These are phyloP conservation scores for Abrus precatorius DNA, from an alignment of 306 rosid genomes.

Conservation along the genomic window DNA sequence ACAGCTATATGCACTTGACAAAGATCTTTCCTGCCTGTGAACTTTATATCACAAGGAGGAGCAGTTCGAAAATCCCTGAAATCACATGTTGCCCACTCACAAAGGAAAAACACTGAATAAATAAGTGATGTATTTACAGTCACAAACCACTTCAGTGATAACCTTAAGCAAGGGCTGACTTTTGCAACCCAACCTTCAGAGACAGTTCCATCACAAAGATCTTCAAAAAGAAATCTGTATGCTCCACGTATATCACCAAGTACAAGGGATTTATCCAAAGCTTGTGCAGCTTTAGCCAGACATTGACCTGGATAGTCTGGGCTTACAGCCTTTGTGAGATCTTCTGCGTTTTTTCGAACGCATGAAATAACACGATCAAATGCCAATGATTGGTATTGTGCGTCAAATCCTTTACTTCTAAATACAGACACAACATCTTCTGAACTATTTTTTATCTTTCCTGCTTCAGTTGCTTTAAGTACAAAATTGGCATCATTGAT, in stretches of 20 bases:
- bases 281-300: constrained; percentile 83
- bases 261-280: constrained; percentile 77
- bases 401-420: constrained; percentile 77
- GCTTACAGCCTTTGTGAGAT: constrained; percentile 79
- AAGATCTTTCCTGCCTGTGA: constrained; percentile 88
- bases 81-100: constrained; percentile 98
- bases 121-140: constrained; percentile 65
- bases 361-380: constrained; percentile 72
- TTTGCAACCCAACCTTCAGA: constrained; percentile 80
- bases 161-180: constrained; percentile 82
- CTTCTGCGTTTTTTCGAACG: constrained; percentile 69
- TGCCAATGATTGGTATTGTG: constrained; percentile 75
- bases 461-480: constrained; percentile 68
- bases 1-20: constrained; percentile 82
- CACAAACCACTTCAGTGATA: constrained; percentile 85
- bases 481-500: constrained; percentile 72
- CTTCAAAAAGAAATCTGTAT: constrained; percentile 78
- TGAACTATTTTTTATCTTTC: constrained; percentile 63
- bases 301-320: constrained; percentile 81
- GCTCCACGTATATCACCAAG: constrained; percentile 77
- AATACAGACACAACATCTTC: constrained; percentile 60
- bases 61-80: constrained; percentile 83
- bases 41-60: constrained; percentile 68
- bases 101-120: constrained; percentile 89
- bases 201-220: constrained; percentile 65